Evolutionary conservation across 257 asterid species (phyloP).

Genomic region (Solanum medicagineum): DNA sequence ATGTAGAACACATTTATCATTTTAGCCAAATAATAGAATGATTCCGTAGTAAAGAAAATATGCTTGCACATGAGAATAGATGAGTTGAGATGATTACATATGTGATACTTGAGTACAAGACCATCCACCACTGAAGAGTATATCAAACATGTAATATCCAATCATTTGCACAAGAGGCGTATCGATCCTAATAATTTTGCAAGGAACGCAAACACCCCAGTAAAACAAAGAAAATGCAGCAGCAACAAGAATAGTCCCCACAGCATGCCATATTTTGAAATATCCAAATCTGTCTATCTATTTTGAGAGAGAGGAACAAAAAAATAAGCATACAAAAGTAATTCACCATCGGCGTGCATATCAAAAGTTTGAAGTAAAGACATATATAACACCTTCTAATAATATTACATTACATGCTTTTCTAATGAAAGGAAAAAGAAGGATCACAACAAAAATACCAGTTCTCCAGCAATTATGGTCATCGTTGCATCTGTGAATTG

Average conservation of each 20-base stretch:
- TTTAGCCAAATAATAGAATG: not conserved
- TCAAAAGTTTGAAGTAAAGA: not conserved
- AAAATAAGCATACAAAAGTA: not conserved
- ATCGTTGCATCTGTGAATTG: conserved; percentile 78
- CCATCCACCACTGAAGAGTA: not conserved
- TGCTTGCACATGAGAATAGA: not conserved
- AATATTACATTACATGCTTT: not conserved
- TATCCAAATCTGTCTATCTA: conserved; percentile 90
- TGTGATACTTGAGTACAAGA: not conserved
- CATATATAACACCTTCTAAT: not conserved
- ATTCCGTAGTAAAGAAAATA: not conserved
- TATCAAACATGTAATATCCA: conserved; percentile 2
- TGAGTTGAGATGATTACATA: conserved; percentile 25
- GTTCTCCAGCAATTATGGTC: conserved; percentile 71
- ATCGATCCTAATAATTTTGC: conserved; percentile 51
- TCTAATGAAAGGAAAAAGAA: not conserved
- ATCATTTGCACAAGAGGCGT: conserved; percentile 26
- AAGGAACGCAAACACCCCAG: conserved; percentile 66
- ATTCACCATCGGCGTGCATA: not conserved
- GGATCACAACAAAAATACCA: conserved; percentile 21
- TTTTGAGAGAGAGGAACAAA: not conserved
- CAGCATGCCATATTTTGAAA: conserved; percentile 79
- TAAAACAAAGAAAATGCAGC: conserved; percentile 74
- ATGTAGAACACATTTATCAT: not conserved
- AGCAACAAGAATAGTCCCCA: conserved; percentile 66